phyloP scores from a whole-genome alignment of 257 asterid genomes.

The Hygrophila difformis region DNA sequence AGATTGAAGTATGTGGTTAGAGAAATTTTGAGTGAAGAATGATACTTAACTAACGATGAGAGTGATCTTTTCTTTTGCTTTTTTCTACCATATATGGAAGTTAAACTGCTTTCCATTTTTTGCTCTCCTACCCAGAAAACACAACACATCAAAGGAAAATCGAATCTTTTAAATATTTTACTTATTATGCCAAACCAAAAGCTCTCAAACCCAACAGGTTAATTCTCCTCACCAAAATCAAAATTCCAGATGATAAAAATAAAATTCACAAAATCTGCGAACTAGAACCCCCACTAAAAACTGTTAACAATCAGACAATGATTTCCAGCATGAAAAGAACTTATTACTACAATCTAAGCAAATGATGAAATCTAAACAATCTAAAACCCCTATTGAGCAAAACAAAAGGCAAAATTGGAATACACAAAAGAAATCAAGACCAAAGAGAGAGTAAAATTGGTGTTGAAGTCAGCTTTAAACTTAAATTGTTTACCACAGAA shows the following conservation, averaged over 20 bases:
- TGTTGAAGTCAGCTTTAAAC: too few relatives aligned
- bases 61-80: too few relatives aligned
- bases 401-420: neutral
- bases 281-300: too few relatives aligned
- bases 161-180: neutral
- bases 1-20: neutral
- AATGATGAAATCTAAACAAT: neutral
- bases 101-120: slow-evolving; percentile 17
- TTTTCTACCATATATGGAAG: slow-evolving; percentile 26
- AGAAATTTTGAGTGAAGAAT: slow-evolving; percentile 26
- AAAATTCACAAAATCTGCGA: too few relatives aligned
- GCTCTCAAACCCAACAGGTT: neutral
- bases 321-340: neutral
- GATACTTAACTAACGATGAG: neutral
- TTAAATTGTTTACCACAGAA: slow-evolving; percentile 33
- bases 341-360: neutral
- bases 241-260: too few relatives aligned
- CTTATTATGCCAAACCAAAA: neutral
- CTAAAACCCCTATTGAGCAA: slow-evolving; percentile 1
- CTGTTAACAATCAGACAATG: too few relatives aligned
- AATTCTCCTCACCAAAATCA: too few relatives aligned
- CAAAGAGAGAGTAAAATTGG: neutral
- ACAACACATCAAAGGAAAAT: neutral
- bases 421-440: neutral
- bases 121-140: neutral